Conservation (phyloP, 208 protist genomes). For the Strigomonas culicis region DNA sequence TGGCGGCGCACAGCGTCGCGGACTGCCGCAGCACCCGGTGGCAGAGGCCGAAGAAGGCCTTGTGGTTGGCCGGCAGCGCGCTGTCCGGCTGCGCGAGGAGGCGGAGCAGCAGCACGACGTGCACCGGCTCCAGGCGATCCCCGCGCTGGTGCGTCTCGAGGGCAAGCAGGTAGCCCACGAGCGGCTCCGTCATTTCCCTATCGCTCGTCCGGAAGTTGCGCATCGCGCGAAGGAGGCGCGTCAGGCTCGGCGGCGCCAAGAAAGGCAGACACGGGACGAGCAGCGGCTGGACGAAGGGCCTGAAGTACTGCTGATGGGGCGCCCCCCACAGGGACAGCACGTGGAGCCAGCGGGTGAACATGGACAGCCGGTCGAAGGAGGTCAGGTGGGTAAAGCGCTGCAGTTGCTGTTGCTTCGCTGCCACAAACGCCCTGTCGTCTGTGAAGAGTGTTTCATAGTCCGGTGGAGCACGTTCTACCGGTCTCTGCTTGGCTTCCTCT, state of each 20-base stretch:
- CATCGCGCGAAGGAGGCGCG: constrained; percentile 56
- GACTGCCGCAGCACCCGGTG: constrained; percentile 6
- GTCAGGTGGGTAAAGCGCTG: constrained; percentile 18
- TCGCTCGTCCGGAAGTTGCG: constrained; percentile 44
- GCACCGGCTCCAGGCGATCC: constrained; percentile 16
- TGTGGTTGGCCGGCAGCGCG: constrained; percentile 16
- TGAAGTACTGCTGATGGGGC: constrained; percentile 78
- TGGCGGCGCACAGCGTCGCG: neutral
- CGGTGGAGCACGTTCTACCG: neutral
- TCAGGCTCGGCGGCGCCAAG: constrained; percentile 67
- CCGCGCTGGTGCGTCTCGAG: constrained; percentile 18
- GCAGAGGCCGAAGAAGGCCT: constrained; percentile 17
- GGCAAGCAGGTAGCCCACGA: constrained; percentile 34
- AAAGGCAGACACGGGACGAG: constrained; percentile 48
- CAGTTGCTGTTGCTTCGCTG: constrained; percentile 12
- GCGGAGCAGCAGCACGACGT: constrained; percentile 27
- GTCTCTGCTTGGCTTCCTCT: constrained; percentile 21
- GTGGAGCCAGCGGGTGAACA: constrained; percentile 64
- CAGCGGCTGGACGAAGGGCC: constrained; percentile 42
- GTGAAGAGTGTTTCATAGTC: constrained; percentile 20
- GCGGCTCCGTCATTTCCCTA: constrained; percentile 43
- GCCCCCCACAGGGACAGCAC: constrained; percentile 54
- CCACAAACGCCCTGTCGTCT: neutral
- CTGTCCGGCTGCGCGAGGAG: constrained; percentile 22
- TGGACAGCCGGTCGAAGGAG: constrained; percentile 25